A percentile compares a stretch with the other conserved stretches of the same genome.
These are phyloP conservation scores for Pyricularia sp. DNA, from an alignment of 2,329 filamentous ascomycete species.

Conservation along the genomic window DNA sequence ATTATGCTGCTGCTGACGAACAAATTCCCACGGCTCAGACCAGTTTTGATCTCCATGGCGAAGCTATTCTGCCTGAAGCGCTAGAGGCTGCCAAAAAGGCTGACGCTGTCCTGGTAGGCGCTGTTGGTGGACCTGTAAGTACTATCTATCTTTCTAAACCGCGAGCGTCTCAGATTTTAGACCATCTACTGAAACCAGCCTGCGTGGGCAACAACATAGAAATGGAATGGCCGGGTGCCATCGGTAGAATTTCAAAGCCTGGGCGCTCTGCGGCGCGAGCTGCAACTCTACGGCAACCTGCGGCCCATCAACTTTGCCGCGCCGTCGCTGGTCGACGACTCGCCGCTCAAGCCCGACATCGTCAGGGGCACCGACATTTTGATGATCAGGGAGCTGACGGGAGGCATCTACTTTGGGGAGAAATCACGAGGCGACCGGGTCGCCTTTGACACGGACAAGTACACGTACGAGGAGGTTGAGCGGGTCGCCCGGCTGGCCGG, in stretches of 20 bases:
- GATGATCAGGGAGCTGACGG: slow-evolving; percentile 39
- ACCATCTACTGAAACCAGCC: too few species aligned
- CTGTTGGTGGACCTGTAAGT: slow-evolving; percentile 32
- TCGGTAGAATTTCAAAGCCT: slow-evolving; percentile 29
- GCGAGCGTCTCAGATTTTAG: too few species aligned
- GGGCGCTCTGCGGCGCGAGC: slow-evolving; percentile 25
- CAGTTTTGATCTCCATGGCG: slow-evolving; percentile 33
- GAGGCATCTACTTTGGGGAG: slow-evolving; percentile 38
- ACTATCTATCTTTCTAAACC: background rate
- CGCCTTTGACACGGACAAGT: slow-evolving; percentile 38
- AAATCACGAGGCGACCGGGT: slow-evolving; percentile 32
- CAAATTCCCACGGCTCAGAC: slow-evolving; percentile 10
- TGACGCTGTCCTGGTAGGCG: slow-evolving; percentile 37
- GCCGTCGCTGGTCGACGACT: slow-evolving; percentile 23
- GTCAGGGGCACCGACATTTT: slow-evolving; percentile 37
- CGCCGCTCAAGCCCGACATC: slow-evolving; percentile 32
- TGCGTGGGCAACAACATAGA: background rate
- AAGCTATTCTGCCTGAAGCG: slow-evolving; percentile 31
- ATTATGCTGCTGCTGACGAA: background rate
- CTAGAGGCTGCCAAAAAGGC: slow-evolving; percentile 27
- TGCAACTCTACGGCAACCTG: slow-evolving; percentile 40
- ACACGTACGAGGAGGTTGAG: slow-evolving; percentile 33
- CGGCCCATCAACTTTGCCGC: slow-evolving; percentile 37
- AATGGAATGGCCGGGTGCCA: slow-evolving; percentile 29
- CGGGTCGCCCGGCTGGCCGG: slow-evolving; percentile 35